Percentiles rank a stretch among this genome's conserved stretches.
Evolutionary conservation across 169 alveolate species (phyloP).

Genomic region (Plasmodium yoelii): DNA sequence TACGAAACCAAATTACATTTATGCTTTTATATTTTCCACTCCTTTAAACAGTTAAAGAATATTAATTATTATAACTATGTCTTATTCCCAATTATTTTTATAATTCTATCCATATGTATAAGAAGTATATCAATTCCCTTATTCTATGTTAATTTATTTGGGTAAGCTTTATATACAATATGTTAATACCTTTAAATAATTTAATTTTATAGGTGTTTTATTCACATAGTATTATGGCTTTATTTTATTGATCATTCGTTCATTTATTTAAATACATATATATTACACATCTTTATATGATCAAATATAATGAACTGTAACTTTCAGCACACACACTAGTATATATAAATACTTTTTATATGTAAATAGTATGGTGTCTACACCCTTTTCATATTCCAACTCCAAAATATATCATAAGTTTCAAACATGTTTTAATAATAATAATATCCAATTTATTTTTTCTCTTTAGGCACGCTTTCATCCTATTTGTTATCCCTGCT

Average conservation of each 20-base stretch:
- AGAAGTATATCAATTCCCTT: constrained; percentile 41
- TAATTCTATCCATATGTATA: constrained; percentile 60
- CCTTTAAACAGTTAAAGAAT: constrained; percentile 45
- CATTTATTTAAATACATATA: too few relatives aligned
- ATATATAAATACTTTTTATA: too few relatives aligned
- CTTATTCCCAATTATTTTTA: constrained; percentile 49
- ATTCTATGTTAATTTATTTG: constrained; percentile 38
- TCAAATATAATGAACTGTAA: too few relatives aligned
- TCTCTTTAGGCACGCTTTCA: constrained; percentile 42
- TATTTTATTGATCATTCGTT: background rate
- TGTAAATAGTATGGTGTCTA: too few relatives aligned
- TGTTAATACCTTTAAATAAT: background rate
- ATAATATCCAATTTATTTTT: background rate
- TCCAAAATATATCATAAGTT: too few relatives aligned
- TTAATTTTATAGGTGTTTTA: too few relatives aligned
- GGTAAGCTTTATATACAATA: constrained; percentile 17
- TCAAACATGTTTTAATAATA: too few relatives aligned
- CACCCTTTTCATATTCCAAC: too few relatives aligned
- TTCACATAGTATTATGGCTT: too few relatives aligned
- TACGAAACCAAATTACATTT: background rate
- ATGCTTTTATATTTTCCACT: background rate
- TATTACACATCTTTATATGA: too few relatives aligned
- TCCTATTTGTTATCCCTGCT: constrained; percentile 58
- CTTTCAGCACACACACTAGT: too few relatives aligned
- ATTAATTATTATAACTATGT: constrained; percentile 59